Evolutionary conservation across 2,329 filamentous ascomycete species (phyloP), one percentile per base, ranked within the genome.

Genomic region (Polychaeton citri): DNA sequence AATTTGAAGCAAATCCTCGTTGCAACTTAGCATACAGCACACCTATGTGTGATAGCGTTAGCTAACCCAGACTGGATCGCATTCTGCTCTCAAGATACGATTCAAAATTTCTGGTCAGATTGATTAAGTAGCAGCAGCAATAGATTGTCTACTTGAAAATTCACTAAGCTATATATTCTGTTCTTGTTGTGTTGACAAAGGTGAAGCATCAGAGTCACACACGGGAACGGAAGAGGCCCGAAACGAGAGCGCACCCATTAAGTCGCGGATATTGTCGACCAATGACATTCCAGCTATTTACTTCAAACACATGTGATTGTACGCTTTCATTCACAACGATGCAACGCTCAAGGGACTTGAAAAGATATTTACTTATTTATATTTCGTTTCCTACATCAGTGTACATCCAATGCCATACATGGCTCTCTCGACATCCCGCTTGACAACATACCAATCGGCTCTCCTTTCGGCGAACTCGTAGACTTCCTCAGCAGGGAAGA

Each of bases 361-460:
- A 7, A 15, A 7, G 24, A 12, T 15, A 28, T 28, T 5, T 12
- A 12, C 24, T 28, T 15, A 7, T 28, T 7, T 12, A 28, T 12
- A 3, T 4, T 15, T 15, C 24, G 15, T 28, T 3, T 9, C 20
- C 5, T 57, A 96, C 86, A 95, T 96, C 30, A 92, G 54, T 32
- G 56, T 58, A 59, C 90, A 98, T 41, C 90, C 88, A 57, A 94
- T 74, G 4, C 90, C 90, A 62, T 95, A 96, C 86, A 98, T 95
- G 42, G 86, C 86, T 61, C 82, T 80, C 66, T 98, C 90, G 5
- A 98, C 90, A 43, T 86, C 76, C 44, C 74, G 76, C 63, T 81
- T 81, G 8, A 98, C 84, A 48, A 80, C 72, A 56, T 90, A 94
- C 90, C 90, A 98, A 62, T 98, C 90, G 34, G 87, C 87, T 47